phyloP scores from a whole-genome alignment of 78 protist species.

The Emiliania huxleyi region DNA sequence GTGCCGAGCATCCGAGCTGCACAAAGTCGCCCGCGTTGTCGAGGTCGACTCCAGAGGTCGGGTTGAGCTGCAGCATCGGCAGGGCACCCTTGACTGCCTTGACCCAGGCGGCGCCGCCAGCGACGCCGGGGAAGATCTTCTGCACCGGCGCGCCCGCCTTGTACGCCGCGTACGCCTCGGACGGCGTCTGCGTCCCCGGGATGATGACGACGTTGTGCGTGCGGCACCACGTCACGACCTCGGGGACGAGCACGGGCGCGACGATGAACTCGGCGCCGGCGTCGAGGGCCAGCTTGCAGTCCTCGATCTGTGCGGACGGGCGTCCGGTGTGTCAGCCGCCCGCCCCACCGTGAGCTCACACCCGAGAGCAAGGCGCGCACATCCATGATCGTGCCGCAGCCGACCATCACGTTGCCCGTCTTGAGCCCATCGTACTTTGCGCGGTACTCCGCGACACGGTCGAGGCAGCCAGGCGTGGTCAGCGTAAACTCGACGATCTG shows the following conservation, averaged over 20 bases:
- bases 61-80: conserved; percentile 34
- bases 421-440: background rate
- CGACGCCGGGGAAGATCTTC: conserved; percentile 48
- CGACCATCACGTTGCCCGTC: conserved; percentile 35
- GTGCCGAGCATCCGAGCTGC: background rate
- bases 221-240: conserved; percentile 33
- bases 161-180: conserved; percentile 36
- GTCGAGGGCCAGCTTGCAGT: conserved; percentile 23
- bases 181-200: conserved; percentile 33
- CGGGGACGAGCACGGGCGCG: conserved; percentile 36
- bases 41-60: conserved; percentile 8
- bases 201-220: conserved; percentile 20
- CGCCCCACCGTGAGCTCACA: too few species aligned
- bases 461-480: conserved; percentile 37
- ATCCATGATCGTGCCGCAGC: conserved; percentile 32
- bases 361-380: too few species aligned
- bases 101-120: background rate
- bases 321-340: too few species aligned
- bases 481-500: conserved; percentile 38
- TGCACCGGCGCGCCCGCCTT: conserved; percentile 38
- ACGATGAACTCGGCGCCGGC: conserved; percentile 40
- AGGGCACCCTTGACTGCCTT: conserved; percentile 28
- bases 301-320: too few species aligned
- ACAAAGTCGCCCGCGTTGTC: conserved; percentile 23
- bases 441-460: conserved; percentile 22